Conservation (phyloP, 192 early-diverging fungal species). For the Endogone sp. region DNA sequence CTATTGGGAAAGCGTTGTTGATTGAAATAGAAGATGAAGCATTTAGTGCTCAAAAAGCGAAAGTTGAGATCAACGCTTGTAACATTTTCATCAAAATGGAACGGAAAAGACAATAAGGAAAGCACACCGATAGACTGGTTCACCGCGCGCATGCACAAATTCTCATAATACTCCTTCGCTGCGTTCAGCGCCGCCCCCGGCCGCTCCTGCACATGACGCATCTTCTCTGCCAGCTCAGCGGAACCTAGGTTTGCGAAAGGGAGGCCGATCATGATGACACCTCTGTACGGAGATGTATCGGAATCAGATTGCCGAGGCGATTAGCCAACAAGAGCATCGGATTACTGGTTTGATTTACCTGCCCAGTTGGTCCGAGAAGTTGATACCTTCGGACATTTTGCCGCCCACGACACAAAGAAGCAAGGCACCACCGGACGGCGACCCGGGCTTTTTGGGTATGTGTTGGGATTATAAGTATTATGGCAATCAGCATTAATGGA, state of each 20-base stretch:
- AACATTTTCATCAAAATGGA: background rate
- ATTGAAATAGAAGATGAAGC: background rate
- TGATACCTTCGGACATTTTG: constrained; percentile 91
- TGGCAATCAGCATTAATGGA: no score
- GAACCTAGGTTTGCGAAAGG: constrained; percentile 82
- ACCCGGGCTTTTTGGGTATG: background rate
- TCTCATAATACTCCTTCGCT: constrained; percentile 78
- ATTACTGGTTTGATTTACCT: no score
- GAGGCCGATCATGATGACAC: constrained; percentile 84
- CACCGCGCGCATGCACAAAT: constrained; percentile 89
- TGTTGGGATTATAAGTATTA: background rate
- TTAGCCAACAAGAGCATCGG: no score
- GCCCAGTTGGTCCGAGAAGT: constrained; percentile 84
- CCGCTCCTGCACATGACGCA: constrained; percentile 46
- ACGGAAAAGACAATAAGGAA: background rate
- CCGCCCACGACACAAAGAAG: constrained; percentile 89
- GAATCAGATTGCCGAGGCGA: no score
- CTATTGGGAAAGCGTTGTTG: constrained; percentile 29
- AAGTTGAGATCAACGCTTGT: background rate
- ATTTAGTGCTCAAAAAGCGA: background rate
- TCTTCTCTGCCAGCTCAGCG: constrained; percentile 71
- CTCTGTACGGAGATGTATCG: constrained; percentile 33
- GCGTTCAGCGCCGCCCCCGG: constrained; percentile 9
- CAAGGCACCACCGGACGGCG: constrained; percentile 54
- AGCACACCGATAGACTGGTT: constrained; percentile 77